Conservation (phyloP, 805 yeast genomes). For the Hanseniaspora mollemarum region DNA sequence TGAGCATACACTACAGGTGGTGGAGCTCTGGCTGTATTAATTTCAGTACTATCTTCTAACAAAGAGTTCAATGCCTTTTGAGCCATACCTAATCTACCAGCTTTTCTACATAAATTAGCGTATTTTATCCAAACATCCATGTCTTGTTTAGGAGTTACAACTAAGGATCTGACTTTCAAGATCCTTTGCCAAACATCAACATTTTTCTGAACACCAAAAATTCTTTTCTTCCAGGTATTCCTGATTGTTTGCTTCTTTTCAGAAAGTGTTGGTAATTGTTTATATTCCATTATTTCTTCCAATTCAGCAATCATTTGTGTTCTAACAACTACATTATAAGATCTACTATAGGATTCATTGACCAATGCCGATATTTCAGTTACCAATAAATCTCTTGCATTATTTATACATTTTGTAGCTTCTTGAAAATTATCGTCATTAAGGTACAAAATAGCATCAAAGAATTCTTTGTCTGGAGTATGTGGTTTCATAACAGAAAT, state of each 20-base stretch:
- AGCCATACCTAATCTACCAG: constrained; percentile 84
- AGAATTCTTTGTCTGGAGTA: constrained; percentile 90
- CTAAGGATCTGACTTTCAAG: constrained; percentile 83
- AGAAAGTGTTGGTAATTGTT: constrained; percentile 70
- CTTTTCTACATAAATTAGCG: constrained; percentile 89
- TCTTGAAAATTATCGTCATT: constrained; percentile 78
- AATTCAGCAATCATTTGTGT: constrained; percentile 95
- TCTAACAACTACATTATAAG: constrained; percentile 90
- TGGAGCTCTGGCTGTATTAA: constrained; percentile 64
- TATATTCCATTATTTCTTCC: constrained; percentile 87
- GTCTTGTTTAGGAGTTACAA: constrained; percentile 88
- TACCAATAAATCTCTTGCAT: constrained; percentile 79
- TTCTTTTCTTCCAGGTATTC: constrained; percentile 85
- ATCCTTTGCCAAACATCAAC: constrained; percentile 99
- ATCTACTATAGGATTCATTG: constrained; percentile 91
- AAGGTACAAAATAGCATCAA: constrained; percentile 75
- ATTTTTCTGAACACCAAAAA: constrained; percentile 87
- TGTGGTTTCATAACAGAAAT: constrained; percentile 81
- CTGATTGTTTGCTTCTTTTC: constrained; percentile 69
- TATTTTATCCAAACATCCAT: constrained; percentile 97
- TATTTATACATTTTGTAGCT: constrained; percentile 64
- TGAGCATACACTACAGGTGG: constrained; percentile 97
- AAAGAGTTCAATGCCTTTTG: constrained; percentile 78
- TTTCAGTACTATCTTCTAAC: constrained; percentile 59
- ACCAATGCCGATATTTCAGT: constrained; percentile 91